These are phyloP conservation scores for Punctularia strigosozonata DNA, from an alignment of 768 basidiomycete species.

Conservation along the genomic window DNA sequence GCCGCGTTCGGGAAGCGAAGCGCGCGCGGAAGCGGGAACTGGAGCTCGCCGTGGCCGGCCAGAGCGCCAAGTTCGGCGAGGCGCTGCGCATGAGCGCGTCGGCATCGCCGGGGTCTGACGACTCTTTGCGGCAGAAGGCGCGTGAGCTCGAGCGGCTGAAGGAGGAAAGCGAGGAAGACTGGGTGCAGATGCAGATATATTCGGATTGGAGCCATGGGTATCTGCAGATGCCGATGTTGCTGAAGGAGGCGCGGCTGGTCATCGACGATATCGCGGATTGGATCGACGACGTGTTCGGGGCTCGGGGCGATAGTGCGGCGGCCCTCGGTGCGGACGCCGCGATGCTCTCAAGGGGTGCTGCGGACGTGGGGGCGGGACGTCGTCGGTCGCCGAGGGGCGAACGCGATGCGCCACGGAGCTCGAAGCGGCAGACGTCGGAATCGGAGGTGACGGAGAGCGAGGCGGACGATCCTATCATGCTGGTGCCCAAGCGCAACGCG, in stretches of 20 bases:
- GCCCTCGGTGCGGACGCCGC: constrained; percentile 5
- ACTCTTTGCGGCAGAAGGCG: constrained; percentile 17
- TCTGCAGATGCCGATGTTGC: constrained; percentile 85
- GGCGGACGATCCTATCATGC: constrained; percentile 62
- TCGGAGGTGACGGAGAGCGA: constrained; percentile 28
- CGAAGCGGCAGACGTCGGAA: constrained; percentile 26
- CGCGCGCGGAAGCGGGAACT: constrained; percentile 68
- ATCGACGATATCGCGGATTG: constrained; percentile 82
- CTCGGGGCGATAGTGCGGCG: constrained; percentile 16
- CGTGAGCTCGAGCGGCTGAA: constrained; percentile 49
- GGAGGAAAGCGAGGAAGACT: constrained; percentile 77
- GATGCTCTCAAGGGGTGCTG: neutral
- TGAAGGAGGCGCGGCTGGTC: constrained; percentile 70
- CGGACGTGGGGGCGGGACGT: neutral
- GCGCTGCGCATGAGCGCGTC: constrained; percentile 48
- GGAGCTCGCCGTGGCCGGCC: constrained; percentile 45
- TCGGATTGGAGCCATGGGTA: constrained; percentile 97
- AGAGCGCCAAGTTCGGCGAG: constrained; percentile 53
- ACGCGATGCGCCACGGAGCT: constrained; percentile 16
- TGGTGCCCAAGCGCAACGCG: constrained; percentile 41
- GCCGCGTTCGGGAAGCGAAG: constrained; percentile 91
- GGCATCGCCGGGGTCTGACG: constrained; percentile 19
- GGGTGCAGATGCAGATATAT: constrained; percentile 90
- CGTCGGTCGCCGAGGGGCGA: constrained; percentile 1
- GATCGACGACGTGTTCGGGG: constrained; percentile 71